These are phyloP conservation scores for Populus nigra DNA, from an alignment of 345 rosid species.

Conservation along the genomic window DNA sequence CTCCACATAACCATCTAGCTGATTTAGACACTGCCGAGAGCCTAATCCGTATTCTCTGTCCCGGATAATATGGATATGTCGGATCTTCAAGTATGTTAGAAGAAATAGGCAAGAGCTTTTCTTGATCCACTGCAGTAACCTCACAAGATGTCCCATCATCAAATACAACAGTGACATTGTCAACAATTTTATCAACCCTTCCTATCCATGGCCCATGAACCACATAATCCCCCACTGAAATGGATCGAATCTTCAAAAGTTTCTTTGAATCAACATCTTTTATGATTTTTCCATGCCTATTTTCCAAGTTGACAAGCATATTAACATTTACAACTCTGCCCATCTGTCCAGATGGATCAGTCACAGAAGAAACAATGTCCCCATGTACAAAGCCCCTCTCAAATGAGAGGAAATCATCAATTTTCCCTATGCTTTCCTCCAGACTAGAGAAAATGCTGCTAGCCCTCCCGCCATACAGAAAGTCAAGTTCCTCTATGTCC, in stretches of 20 bases:
- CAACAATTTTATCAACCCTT: conserved; percentile 59
- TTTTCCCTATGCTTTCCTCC: conserved; percentile 78
- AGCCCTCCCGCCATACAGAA: conserved; percentile 59
- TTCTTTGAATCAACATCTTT: conserved; percentile 58
- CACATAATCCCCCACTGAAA: conserved; percentile 76
- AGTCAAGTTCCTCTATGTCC: conserved; percentile 59
- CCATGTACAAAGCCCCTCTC: conserved; percentile 73
- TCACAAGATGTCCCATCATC: conserved; percentile 75
- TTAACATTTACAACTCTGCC: conserved; percentile 63
- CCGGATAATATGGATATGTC: conserved; percentile 64
- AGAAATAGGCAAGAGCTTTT: conserved; percentile 54
- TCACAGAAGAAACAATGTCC: conserved; percentile 62
- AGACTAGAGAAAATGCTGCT: conserved; percentile 68
- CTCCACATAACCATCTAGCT: conserved; percentile 72
- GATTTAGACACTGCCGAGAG: conserved; percentile 49
- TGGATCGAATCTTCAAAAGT: conserved; percentile 54
- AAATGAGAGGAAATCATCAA: conserved; percentile 82
- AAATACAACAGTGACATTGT: conserved; percentile 54
- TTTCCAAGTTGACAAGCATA: conserved; percentile 66
- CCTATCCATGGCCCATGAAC: conserved; percentile 80
- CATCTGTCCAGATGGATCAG: conserved; percentile 72
- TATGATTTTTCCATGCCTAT: conserved; percentile 45
- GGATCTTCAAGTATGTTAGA: conserved; percentile 67
- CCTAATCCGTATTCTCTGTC: conserved; percentile 73
- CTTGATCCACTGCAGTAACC: conserved; percentile 53